Percentiles rank a stretch among this genome's conserved stretches.
phyloP scores from a whole-genome alignment of 345 rosid species.

The Gossypium ekmanianum region DNA sequence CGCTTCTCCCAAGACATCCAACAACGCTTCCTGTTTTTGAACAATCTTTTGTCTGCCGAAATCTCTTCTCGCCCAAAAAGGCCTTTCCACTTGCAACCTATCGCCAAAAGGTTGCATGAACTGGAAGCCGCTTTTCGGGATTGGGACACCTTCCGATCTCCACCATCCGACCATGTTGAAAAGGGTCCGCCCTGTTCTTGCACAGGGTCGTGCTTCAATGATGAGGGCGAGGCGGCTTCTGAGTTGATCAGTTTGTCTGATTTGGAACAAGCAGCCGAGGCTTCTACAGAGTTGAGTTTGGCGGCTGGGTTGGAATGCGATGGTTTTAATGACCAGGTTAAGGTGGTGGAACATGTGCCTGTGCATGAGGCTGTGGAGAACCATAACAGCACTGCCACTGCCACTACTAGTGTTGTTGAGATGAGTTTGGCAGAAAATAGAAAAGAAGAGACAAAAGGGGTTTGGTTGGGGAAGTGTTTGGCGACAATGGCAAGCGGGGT shows the following conservation, averaged over 20 bases:
- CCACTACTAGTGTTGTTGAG: neutral
- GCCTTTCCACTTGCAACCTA: constrained; percentile 28
- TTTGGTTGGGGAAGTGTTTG: constrained; percentile 1
- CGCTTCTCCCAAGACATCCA: constrained; percentile 27
- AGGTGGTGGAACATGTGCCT: neutral
- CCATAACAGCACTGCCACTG: too few relatives aligned
- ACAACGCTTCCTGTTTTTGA: constrained; percentile 36
- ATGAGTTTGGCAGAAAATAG: neutral
- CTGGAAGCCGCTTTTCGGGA: constrained; percentile 26
- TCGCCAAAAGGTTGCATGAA: constrained; percentile 23
- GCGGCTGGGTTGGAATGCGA: neutral
- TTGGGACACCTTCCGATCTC: constrained; percentile 19
- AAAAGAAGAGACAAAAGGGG: neutral
- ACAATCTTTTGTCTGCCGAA: constrained; percentile 40
- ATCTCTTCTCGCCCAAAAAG: constrained; percentile 29
- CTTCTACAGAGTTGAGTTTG: neutral
- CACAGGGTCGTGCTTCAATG: constrained; percentile 23
- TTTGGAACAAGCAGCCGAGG: constrained; percentile 12
- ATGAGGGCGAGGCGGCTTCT: neutral
- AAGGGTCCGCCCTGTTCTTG: constrained; percentile 24
- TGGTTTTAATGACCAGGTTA: neutral
- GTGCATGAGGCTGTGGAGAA: neutral
- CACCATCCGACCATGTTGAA: constrained; percentile 1
- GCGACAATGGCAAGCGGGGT: constrained; percentile 24
- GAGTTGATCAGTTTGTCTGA: constrained; percentile 2